phyloP scores from a whole-genome alignment of 108 stramenopile species.

The Cyclostephanos tholiformis region DNA sequence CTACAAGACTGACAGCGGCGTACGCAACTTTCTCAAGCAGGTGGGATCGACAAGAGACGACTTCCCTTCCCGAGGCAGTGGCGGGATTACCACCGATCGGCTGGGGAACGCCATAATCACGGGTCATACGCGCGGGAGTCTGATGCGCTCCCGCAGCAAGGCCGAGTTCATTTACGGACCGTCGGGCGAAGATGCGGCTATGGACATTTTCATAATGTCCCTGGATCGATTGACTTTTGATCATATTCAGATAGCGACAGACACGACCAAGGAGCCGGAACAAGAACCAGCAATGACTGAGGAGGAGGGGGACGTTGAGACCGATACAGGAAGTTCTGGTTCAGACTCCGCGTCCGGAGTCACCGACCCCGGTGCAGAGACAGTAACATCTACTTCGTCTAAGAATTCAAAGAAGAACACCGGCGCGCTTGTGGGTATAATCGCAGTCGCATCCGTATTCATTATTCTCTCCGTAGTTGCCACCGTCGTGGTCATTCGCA shows the following conservation, averaged over 20 bases:
- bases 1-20: slow-evolving; percentile 43
- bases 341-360: slow-evolving; percentile 2
- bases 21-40: slow-evolving; percentile 47
- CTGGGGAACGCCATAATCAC: slow-evolving; percentile 56
- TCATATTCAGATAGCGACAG: slow-evolving; percentile 31
- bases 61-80: slow-evolving; percentile 52
- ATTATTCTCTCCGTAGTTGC: slow-evolving; percentile 15
- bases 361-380: background rate
- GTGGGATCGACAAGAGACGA: slow-evolving; percentile 57
- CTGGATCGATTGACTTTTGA: slow-evolving; percentile 43
- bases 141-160: slow-evolving; percentile 45
- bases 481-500: slow-evolving; percentile 7
- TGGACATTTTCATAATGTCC: slow-evolving; percentile 61
- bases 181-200: slow-evolving; percentile 24
- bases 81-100: slow-evolving; percentile 50
- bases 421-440: slow-evolving; percentile 25
- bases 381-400: background rate
- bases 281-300: background rate
- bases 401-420: background rate
- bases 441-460: slow-evolving; percentile 22
- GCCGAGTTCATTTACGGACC: slow-evolving; percentile 40
- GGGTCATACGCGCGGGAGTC: slow-evolving; percentile 55
- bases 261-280: slow-evolving; percentile 1
- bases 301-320: background rate
- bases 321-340: background rate